Percentiles rank a stretch among this genome's conserved stretches.
Conservation (phyloP, 495 filamentous ascomycete genomes). For the Achaetomiella virescens region DNA sequence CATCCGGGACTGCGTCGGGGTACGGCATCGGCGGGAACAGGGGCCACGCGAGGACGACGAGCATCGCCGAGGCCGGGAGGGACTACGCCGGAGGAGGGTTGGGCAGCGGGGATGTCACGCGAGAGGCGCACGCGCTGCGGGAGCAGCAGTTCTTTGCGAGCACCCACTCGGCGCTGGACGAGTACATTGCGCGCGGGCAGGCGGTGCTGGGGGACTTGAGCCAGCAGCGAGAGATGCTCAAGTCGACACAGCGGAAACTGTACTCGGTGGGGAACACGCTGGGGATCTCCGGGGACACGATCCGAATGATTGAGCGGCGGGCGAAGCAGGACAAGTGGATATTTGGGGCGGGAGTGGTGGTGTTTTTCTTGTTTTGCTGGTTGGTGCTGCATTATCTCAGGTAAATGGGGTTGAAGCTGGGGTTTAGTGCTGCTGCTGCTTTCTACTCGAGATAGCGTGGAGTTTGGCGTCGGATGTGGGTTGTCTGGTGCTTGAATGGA, state of each 20-base stretch:
- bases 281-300: constrained; percentile 90
- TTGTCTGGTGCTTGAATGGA: background rate
- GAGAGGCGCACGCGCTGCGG: constrained; percentile 78
- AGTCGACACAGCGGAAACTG: constrained; percentile 82
- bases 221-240: constrained; percentile 88
- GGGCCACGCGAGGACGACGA: constrained; percentile 27
- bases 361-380: constrained; percentile 94
- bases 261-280: constrained; percentile 93
- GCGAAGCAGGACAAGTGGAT: constrained; percentile 98
- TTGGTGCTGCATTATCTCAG: constrained; percentile 75
- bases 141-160: constrained; percentile 80
- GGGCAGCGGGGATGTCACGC: constrained; percentile 50
- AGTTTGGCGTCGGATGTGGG: constrained; percentile 10
- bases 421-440: background rate
- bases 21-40: constrained; percentile 23
- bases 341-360: constrained; percentile 77
- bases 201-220: constrained; percentile 84
- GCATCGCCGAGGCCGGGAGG: constrained; percentile 19
- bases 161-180: constrained; percentile 78
- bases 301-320: constrained; percentile 87
- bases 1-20: constrained; percentile 12
- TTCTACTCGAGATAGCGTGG: constrained; percentile 16
- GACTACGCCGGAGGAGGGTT: constrained; percentile 41
- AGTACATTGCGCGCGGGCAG: constrained; percentile 85
- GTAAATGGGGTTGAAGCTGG: constrained; percentile 28